phyloP scores from a whole-genome alignment of 768 basidiomycete species.

The Lentinula edodes region DNA sequence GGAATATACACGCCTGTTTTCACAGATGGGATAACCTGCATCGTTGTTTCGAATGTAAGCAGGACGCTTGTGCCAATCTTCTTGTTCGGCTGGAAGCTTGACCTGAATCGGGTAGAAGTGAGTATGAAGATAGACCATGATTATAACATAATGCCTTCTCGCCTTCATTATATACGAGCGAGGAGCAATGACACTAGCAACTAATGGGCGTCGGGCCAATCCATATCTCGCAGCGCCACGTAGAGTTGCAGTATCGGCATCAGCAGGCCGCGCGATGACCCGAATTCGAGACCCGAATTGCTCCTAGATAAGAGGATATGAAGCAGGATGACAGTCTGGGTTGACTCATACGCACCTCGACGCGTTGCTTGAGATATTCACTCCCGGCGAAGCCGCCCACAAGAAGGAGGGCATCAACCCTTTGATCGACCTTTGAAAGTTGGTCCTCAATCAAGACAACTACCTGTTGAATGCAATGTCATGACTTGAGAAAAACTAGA shows the following conservation, averaged over 20 bases:
- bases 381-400: conserved; percentile 89
- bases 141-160: conserved; percentile 9
- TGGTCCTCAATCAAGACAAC: conserved; percentile 77
- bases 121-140: not conserved
- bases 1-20: conserved; percentile 58
- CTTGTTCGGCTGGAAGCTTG: conserved; percentile 81
- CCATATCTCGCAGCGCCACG: conserved; percentile 90
- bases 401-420: conserved; percentile 78
- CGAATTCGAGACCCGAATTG: conserved; percentile 60
- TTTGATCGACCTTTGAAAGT: conserved; percentile 57
- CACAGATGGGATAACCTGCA: conserved; percentile 73
- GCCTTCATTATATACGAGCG: conserved; percentile 87
- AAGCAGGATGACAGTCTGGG: not conserved
- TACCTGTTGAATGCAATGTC: conserved; percentile 44
- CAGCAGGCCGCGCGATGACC: conserved; percentile 77
- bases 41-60: conserved; percentile 78
- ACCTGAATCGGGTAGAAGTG: conserved; percentile 40
- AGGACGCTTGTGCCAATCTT: conserved; percentile 81
- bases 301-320: conserved; percentile 36
- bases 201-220: conserved; percentile 65
- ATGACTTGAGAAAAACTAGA: not conserved
- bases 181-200: conserved; percentile 79
- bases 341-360: conserved; percentile 48
- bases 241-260: conserved; percentile 84
- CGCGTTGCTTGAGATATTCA: conserved; percentile 76